Evolutionary conservation across 2,329 filamentous ascomycete genomes (phyloP).

Genomic region (Pyrenophora teres): DNA sequence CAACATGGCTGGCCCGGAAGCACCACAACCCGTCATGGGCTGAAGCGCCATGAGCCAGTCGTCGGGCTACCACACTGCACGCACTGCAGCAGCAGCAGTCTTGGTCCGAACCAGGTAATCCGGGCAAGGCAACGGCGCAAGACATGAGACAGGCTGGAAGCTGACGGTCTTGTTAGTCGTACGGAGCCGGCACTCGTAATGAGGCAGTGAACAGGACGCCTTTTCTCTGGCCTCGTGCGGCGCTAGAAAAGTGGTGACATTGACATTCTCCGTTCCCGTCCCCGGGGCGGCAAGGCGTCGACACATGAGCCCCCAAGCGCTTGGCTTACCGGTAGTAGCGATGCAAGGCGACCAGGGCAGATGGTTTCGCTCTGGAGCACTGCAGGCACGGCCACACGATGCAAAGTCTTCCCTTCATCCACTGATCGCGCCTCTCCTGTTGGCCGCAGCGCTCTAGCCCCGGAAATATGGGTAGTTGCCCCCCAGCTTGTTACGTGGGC

Average conservation of each 20-base stretch:
- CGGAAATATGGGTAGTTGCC: constrained; percentile 8
- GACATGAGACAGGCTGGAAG: too few relatives aligned
- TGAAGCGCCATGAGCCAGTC: too few relatives aligned
- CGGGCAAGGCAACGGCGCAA: too few relatives aligned
- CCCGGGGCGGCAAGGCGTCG: background rate
- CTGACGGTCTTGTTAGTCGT: too few relatives aligned
- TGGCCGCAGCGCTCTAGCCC: constrained; percentile 1
- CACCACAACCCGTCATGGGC: too few relatives aligned
- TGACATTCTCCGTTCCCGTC: background rate
- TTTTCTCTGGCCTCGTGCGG: too few relatives aligned
- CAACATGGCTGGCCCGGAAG: too few relatives aligned
- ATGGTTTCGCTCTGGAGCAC: background rate
- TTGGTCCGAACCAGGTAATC: background rate
- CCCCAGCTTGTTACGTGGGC: constrained; percentile 13
- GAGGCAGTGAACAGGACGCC: too few relatives aligned
- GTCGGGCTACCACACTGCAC: too few relatives aligned
- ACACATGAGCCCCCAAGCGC: constrained; percentile 2
- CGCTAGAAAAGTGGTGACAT: too few relatives aligned
- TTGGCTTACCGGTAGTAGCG: background rate
- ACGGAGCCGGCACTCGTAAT: too few relatives aligned
- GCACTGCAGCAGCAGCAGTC: too few relatives aligned
- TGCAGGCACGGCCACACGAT: constrained; percentile 12
- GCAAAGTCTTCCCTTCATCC: background rate
- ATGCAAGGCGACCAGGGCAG: background rate
- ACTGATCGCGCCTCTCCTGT: background rate